Evolutionary conservation across 2,329 filamentous ascomycete genomes (phyloP).

Genomic region (Fonsecaea erecta): DNA sequence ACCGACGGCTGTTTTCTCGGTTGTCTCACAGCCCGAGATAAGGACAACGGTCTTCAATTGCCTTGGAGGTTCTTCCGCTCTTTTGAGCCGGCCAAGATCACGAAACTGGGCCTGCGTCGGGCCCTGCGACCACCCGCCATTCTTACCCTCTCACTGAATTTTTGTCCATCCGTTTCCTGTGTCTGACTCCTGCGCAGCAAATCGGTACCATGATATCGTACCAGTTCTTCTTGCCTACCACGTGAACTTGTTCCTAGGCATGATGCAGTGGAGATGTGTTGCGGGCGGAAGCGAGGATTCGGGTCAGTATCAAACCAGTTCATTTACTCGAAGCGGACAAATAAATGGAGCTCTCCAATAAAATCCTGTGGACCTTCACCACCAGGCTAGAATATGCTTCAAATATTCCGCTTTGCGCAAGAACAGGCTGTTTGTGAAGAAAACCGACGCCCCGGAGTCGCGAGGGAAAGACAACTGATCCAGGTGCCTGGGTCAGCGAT

Average conservation of each 20-base stretch:
- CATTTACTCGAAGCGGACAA: slow-evolving; percentile 9
- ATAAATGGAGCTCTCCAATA: slow-evolving; percentile 13
- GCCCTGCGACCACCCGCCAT: neutral
- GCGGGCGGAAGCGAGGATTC: slow-evolving; percentile 10
- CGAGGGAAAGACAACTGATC: neutral
- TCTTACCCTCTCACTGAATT: neutral
- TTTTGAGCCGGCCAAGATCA: neutral
- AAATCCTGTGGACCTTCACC: slow-evolving; percentile 29
- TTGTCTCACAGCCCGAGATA: neutral
- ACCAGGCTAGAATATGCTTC: slow-evolving; percentile 20
- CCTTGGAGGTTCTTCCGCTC: neutral
- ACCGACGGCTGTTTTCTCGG: neutral
- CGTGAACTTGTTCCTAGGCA: neutral
- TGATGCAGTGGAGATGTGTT: slow-evolving; percentile 4
- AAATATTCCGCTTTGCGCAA: slow-evolving; percentile 10
- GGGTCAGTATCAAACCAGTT: slow-evolving; percentile 28
- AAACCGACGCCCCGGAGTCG: slow-evolving; percentile 9
- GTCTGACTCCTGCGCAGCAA: neutral
- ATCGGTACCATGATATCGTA: neutral
- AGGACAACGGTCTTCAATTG: neutral
- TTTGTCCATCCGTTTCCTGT: neutral
- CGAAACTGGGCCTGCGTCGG: too few relatives aligned
- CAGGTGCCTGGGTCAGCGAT: slow-evolving; percentile 9
- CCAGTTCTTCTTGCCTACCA: slow-evolving; percentile 6
- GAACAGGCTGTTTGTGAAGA: slow-evolving; percentile 2